Evolutionary conservation across 257 asterid species (phyloP).

Genomic region (Lantana camara): DNA sequence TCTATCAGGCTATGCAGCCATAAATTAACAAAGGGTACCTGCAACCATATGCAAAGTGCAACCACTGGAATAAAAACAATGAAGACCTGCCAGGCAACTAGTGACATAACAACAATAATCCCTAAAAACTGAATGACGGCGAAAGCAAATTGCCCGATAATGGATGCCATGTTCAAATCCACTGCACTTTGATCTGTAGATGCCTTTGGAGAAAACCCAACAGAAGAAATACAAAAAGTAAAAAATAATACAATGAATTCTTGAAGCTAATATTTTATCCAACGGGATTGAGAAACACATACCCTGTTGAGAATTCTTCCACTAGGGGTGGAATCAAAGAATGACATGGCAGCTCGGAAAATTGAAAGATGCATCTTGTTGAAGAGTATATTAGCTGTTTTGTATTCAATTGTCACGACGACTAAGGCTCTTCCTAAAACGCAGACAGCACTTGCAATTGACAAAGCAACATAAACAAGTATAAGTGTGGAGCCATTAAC

Average conservation of each 20-base stretch:
- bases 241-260: too few relatives aligned
- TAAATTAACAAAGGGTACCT: conserved; percentile 61
- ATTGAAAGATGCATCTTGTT: conserved; percentile 69
- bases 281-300: conserved; percentile 24
- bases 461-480: conserved; percentile 63
- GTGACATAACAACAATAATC: conserved; percentile 80
- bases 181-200: conserved; percentile 87
- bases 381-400: conserved; percentile 77
- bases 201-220: conserved; percentile 48
- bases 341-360: conserved; percentile 95
- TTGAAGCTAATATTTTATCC: too few relatives aligned
- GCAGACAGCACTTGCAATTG: conserved; percentile 72
- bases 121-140: conserved; percentile 73
- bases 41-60: conserved; percentile 69
- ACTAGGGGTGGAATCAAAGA: conserved; percentile 94
- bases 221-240: conserved; percentile 39
- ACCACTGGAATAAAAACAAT: conserved; percentile 69
- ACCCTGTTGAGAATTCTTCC: conserved; percentile 90
- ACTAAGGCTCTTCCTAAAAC: conserved; percentile 59
- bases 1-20: neutral
- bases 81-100: conserved; percentile 88
- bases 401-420: conserved; percentile 58
- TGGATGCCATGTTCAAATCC: conserved; percentile 62
- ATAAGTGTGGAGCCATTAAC: conserved; percentile 71
- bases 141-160: conserved; percentile 62